Conservation (phyloP, 2,329 filamentous ascomycete genomes). For the Claviceps monticola region DNA sequence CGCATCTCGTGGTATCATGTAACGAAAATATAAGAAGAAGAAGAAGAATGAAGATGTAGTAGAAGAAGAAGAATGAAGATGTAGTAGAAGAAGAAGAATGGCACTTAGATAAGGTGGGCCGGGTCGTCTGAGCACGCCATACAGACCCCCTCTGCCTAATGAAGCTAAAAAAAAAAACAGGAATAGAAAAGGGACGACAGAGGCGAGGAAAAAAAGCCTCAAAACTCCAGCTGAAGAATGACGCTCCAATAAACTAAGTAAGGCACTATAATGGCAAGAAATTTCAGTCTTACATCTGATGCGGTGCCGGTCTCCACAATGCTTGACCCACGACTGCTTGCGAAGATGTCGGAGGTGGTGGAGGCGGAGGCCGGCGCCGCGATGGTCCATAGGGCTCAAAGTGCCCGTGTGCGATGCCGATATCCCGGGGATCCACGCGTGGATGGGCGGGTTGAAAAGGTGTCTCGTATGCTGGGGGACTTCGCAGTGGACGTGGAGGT, state of each 20-base stretch:
- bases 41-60: background rate
- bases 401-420: conserved; percentile 3
- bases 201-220: background rate
- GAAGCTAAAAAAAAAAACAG: background rate
- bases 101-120: background rate
- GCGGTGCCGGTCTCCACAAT: conserved; percentile 6
- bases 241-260: background rate
- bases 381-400: background rate
- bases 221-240: background rate
- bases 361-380: background rate
- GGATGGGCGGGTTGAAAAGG: background rate
- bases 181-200: background rate
- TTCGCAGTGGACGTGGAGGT: conserved; percentile 5
- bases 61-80: background rate
- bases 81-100: background rate
- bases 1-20: conserved; percentile 1
- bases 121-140: background rate
- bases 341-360: background rate
- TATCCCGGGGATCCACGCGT: background rate
- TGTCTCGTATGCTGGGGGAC: conserved; percentile 1
- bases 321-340: conserved; percentile 7
- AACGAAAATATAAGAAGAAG: background rate
- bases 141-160: background rate
- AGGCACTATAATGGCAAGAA: background rate
- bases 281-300: background rate